Evolutionary conservation across 1,284 basidiomycete genomes (phyloP).

Genomic region (Gymnopus androsaceus): DNA sequence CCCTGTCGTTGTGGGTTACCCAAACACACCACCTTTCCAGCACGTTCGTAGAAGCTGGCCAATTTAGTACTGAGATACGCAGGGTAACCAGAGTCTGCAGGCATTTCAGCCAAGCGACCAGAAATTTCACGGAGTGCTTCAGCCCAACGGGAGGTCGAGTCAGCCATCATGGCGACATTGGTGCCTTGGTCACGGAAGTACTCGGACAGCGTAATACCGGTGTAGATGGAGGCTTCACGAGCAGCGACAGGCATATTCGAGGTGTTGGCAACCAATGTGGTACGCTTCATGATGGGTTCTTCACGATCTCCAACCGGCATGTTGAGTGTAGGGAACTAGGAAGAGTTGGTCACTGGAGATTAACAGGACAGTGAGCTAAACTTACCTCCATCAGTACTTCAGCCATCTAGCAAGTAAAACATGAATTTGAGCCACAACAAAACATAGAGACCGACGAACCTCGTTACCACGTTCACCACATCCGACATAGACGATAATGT

Average conservation of each 20-base stretch:
- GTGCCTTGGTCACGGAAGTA: constrained; percentile 99
- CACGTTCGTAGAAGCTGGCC: constrained; percentile 98
- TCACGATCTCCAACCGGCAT: constrained; percentile 90
- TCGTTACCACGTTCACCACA: constrained; percentile 94
- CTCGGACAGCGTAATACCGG: constrained; percentile 98
- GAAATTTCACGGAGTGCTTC: constrained; percentile 99
- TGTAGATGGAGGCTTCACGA: constrained; percentile 99
- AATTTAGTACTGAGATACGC: constrained; percentile 97
- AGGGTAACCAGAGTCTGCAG: constrained; percentile 98
- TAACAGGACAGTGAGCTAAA: background rate
- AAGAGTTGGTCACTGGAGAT: constrained; percentile 3
- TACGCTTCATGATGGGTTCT: constrained; percentile 99
- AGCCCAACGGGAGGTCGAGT: constrained; percentile 99
- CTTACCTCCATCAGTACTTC: constrained; percentile 93
- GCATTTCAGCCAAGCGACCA: constrained; percentile 99
- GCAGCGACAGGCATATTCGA: constrained; percentile 99
- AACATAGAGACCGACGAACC: constrained; percentile 39
- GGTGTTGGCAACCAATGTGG: constrained; percentile 97
- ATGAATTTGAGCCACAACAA: background rate
- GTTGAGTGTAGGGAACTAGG: constrained; percentile 91
- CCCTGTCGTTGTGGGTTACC: constrained; percentile 89
- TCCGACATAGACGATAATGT: constrained; percentile 99
- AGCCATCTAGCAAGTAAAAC: constrained; percentile 73
- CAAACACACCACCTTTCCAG: constrained; percentile 94
- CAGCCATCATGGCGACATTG: constrained; percentile 99